Conservation (phyloP, 1,139 yeast genomes). For the Candida sp. region DNA sequence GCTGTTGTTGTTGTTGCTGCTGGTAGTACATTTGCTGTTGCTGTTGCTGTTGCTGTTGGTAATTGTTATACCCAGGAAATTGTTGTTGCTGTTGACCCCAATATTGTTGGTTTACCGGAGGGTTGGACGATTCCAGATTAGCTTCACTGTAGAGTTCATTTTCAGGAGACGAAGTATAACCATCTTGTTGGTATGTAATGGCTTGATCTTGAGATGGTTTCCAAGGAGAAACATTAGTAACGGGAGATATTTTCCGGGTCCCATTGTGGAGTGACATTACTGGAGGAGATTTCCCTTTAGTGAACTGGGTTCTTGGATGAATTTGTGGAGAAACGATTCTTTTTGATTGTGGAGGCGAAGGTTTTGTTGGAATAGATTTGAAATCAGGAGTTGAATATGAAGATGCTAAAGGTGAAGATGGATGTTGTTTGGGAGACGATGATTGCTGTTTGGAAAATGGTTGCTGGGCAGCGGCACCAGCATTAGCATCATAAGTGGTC, state of each 20-base stretch:
- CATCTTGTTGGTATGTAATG: not conserved
- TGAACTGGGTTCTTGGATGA: constrained; percentile 2
- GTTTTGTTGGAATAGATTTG: constrained; percentile 2
- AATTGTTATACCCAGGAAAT: constrained; percentile 3
- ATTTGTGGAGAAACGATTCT: constrained; percentile 7
- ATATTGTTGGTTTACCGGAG: constrained; percentile 13
- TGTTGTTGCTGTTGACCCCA: constrained; percentile 17
- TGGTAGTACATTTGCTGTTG: not conserved
- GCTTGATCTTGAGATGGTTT: constrained; percentile 1
- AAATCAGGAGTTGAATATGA: no score
- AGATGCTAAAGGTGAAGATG: no score
- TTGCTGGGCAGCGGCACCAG: not conserved
- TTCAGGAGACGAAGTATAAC: not conserved
- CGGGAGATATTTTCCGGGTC: not conserved
- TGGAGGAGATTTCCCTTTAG: constrained; percentile 5
- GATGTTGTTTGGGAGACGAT: constrained; percentile 14
- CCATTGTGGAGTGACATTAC: not conserved
- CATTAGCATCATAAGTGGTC: not conserved
- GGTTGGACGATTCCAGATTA: not conserved
- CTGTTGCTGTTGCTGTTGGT: constrained; percentile 3
- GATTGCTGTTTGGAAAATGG: not conserved
- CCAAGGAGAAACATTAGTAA: no score
- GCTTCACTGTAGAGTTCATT: not conserved
- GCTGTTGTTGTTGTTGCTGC: not conserved
- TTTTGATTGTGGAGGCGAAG: constrained; percentile 16